Evolutionary conservation across 352 stramenopile genomes (phyloP), one percentile per base, ranked within the genome.

Genomic region (Blastocystis sp.): DNA sequence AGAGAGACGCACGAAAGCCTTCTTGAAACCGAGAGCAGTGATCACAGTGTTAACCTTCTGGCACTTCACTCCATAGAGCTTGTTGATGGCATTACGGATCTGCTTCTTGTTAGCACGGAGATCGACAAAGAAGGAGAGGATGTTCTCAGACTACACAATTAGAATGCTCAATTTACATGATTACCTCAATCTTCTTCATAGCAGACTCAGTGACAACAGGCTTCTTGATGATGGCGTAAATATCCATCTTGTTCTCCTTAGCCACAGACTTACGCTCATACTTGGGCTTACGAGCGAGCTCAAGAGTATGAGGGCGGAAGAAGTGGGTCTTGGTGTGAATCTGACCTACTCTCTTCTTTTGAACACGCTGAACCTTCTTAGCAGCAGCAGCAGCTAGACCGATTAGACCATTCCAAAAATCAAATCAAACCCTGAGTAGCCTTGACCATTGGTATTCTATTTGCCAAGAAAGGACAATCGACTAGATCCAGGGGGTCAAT

Each of bases 21-120:
- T 99, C 95, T 99, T 99, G 91, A 98, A 92, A 90, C 96, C 97
- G 92, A 98, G 94, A 80, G 96, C 95, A 65, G 96, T 69, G 93
- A 99, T 98, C 63, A 99, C 93, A 29, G 97, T 99, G 93, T 99
- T 99, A 87, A 99, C 96, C 92, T 98, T 98, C 89, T 96, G 91
- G 43, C 92, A 95, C 92, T 98, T 95, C 92, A 99, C 98, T 89
- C 98, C 95, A 93, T 99, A 99, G 61, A 99, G 92, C 90, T 97
- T 93, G 92, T 98, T 97, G 59, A 99, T 95, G 78, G 96, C 96
- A 87, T 97, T 92, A 94, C 98, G 99, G 93, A 99, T 99, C 93
- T 99, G 97, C 88, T 95, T 94, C 94, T 99, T 99, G 94, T 99
- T 99, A 89, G 96, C 92, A 88, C 96, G 94, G 75, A 99, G 93